These are phyloP conservation scores for Astragalus glycyphyllos DNA, from an alignment of 306 rosid genomes.

Conservation along the genomic window DNA sequence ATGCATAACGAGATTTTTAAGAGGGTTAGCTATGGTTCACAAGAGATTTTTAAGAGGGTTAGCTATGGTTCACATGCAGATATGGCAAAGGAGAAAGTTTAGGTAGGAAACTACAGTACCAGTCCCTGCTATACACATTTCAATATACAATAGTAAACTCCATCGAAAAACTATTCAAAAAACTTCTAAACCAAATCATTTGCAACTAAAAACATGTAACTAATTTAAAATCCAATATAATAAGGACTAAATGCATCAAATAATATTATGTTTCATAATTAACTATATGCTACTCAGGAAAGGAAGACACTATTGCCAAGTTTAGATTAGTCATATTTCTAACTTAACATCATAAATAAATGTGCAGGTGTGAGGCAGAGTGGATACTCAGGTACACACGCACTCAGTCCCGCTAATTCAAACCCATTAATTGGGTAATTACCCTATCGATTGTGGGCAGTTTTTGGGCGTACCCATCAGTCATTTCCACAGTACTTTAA, in stretches of 20 bases:
- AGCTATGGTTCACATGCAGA: not conserved
- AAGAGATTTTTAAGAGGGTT: not conserved
- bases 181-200: not conserved
- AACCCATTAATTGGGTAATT: too few relatives aligned
- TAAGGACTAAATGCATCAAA: not conserved
- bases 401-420: too few relatives aligned
- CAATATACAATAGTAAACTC: too few relatives aligned
- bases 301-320: not conserved
- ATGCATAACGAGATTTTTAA: too few relatives aligned
- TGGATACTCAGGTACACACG: too few relatives aligned
- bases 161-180: not conserved
- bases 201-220: not conserved
- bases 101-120: not conserved
- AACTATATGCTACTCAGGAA: not conserved
- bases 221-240: not conserved
- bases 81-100: not conserved
- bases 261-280: too few relatives aligned
- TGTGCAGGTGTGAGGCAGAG: too few relatives aligned
- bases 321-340: not conserved
- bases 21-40: too few relatives aligned
- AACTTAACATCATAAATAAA: too few relatives aligned
- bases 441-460: too few relatives aligned
- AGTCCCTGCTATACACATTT: too few relatives aligned
- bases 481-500: not conserved
- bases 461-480: too few relatives aligned